These are phyloP conservation scores for Celoporthe dispersa DNA, from an alignment of 2,329 filamentous ascomycete species.

Conservation along the genomic window DNA sequence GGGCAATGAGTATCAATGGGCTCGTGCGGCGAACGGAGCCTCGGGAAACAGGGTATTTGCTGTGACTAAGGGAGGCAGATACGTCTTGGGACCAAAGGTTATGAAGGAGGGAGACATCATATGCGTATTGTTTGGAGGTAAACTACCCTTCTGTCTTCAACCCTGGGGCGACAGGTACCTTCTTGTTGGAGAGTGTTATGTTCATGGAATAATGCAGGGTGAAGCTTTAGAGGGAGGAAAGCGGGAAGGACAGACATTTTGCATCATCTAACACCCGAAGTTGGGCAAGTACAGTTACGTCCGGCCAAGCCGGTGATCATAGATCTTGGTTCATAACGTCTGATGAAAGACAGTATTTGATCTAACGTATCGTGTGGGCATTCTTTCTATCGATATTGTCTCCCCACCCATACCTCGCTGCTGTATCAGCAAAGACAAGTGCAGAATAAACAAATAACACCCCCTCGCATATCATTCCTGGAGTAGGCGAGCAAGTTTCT, in stretches of 20 bases:
- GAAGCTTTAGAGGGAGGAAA: neutral
- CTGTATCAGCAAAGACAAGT: neutral
- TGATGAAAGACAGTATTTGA: neutral
- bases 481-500: neutral
- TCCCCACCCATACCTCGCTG: neutral
- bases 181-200: constrained; percentile 4
- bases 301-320: neutral
- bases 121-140: neutral
- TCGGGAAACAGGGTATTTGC: neutral
- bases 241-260: neutral
- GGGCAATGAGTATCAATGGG: neutral
- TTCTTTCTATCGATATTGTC: neutral
- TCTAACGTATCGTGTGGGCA: neutral
- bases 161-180: neutral
- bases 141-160: neutral
- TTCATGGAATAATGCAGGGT: neutral
- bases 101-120: neutral
- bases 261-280: neutral
- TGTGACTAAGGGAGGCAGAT: neutral
- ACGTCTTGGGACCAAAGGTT: neutral
- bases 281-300: neutral
- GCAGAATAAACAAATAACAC: neutral
- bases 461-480: neutral
- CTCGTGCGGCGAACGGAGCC: neutral
- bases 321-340: neutral